Evolutionary conservation across 2,329 filamentous ascomycete species (phyloP), one percentile per base, ranked within the genome.

Genomic region (Trichoderma oligosporum): DNA sequence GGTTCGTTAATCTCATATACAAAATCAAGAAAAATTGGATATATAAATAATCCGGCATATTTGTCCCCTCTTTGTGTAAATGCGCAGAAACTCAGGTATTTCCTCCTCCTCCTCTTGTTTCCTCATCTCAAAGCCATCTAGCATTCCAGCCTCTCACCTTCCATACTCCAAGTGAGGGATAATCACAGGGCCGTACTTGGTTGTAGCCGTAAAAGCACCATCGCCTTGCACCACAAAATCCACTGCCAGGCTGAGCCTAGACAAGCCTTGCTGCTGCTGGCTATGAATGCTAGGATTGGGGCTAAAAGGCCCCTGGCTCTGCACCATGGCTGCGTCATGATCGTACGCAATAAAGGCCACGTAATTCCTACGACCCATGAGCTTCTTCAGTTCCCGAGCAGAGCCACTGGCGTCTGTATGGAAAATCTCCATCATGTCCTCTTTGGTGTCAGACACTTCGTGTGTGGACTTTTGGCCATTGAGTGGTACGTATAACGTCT

Each of bases 341-440:
- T 99, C 94, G 70, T 93, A 97, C 1, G 90, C 90, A n/a, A 97
- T 87, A 63, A 95, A 87, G 0, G 93, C 91, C 11, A 93, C 86
- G 68, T 97, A 99, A 69, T 97, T 97, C 58, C 94, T 81, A 39
- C 93, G 80, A 1, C 88, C 91, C 91, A 99, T 99, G 51, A 99
- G 82, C 68, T 93, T 89, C 76, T 92, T 92, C 68, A 92, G 80
- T 71, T 97, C 93, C 45, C 92, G 82, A 0, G 85, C 79, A 33
- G 84, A 78, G n/a, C 94, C 93, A 54, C 87, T 90, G 14, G 94
- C 91, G 66, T 99, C 94, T 7, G 87, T 89, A 67, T 94, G 91
- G 81, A 99, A 99, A 64, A 99, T 95, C 77, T 99, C 94, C 89
- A 99, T 96, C 94, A 99, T 99, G 74, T 99, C 94, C 73, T 99